Conservation (phyloP, 2,329 filamentous ascomycete species). For the Pseudogymnoascus sp. region DNA sequence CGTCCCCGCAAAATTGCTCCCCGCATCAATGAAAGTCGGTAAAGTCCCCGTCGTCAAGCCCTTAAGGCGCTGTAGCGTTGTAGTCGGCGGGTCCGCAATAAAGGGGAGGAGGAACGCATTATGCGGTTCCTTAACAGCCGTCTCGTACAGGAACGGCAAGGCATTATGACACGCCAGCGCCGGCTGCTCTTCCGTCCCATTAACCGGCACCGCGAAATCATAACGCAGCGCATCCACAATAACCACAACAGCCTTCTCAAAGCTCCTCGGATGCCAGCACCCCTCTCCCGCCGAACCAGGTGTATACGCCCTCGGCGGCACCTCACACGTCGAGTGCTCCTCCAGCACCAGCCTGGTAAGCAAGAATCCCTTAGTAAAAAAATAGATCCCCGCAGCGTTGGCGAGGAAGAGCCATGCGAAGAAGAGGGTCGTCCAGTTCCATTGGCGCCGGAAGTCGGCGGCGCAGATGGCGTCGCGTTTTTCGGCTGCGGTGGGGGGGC, state of each 20-base stretch:
- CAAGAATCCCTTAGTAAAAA: conserved; percentile 93
- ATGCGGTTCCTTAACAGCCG: conserved; percentile 61
- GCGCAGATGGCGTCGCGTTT: not conserved
- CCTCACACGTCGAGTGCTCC: conserved; percentile 62
- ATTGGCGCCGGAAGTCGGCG: not conserved
- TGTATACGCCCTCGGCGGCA: conserved; percentile 47
- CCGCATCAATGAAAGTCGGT: conserved; percentile 88
- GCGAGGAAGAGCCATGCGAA: not conserved
- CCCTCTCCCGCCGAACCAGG: conserved; percentile 46
- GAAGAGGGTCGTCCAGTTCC: not conserved
- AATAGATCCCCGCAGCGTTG: conserved; percentile 60
- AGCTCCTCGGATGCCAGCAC: conserved; percentile 94
- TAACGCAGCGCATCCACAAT: conserved; percentile 92
- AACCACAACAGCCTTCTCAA: conserved; percentile 83
- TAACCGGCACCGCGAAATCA: conserved; percentile 85
- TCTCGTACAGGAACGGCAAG: conserved; percentile 79
- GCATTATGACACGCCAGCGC: conserved; percentile 73
- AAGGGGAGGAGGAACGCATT: conserved; percentile 90
- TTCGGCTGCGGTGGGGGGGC: not conserved
- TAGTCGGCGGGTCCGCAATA: conserved; percentile 92
- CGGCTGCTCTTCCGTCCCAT: conserved; percentile 34
- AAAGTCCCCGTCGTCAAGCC: conserved; percentile 91
- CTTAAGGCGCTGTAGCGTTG: conserved; percentile 86
- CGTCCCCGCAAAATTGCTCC: conserved; percentile 90
- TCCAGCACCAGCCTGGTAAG: conserved; percentile 77